Evolutionary conservation across 2,329 filamentous ascomycete species (phyloP).

Genomic region (Pestalotiopsis sp.): DNA sequence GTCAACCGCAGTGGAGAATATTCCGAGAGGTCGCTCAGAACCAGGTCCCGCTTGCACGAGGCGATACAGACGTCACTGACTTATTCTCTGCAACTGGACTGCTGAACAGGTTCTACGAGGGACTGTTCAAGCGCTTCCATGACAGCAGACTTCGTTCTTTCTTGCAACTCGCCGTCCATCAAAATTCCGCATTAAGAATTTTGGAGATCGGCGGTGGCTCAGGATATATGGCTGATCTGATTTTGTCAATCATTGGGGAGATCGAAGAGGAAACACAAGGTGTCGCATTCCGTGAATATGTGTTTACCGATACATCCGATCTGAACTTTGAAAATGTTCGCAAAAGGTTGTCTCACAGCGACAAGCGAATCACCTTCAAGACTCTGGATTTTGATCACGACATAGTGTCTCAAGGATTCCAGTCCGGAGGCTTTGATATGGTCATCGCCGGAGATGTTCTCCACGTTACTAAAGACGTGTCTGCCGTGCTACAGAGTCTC

Average conservation of each 20-base stretch:
- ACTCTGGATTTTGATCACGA: conserved; percentile 19
- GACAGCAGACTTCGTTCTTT: conserved; percentile 3
- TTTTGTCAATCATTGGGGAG: conserved; percentile 12
- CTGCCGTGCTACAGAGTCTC: conserved; percentile 17
- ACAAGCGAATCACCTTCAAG: conserved; percentile 20
- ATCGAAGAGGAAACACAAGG: neutral
- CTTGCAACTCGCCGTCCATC: conserved; percentile 18
- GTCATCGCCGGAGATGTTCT: conserved; percentile 16
- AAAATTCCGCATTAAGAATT: conserved; percentile 28
- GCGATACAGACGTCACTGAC: conserved; percentile 33
- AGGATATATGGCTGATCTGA: conserved; percentile 25
- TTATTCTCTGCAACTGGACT: conserved; percentile 36
- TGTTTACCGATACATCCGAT: neutral
- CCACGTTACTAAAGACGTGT: conserved; percentile 22
- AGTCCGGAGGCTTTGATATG: conserved; percentile 1
- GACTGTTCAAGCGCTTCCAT: conserved; percentile 23
- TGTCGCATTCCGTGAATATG: neutral
- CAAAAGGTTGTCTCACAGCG: conserved; percentile 7
- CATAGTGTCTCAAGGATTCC: neutral
- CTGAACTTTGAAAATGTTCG: neutral
- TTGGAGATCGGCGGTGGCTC: conserved; percentile 37
- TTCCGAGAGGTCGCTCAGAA: conserved; percentile 7
- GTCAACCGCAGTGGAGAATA: conserved; percentile 9
- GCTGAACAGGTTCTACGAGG: conserved; percentile 34
- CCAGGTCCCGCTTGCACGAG: conserved; percentile 20